Base-by-base conservation (phyloP, 495 filamentous ascomycete species). In the Aspergillus cavernicola region DNA sequence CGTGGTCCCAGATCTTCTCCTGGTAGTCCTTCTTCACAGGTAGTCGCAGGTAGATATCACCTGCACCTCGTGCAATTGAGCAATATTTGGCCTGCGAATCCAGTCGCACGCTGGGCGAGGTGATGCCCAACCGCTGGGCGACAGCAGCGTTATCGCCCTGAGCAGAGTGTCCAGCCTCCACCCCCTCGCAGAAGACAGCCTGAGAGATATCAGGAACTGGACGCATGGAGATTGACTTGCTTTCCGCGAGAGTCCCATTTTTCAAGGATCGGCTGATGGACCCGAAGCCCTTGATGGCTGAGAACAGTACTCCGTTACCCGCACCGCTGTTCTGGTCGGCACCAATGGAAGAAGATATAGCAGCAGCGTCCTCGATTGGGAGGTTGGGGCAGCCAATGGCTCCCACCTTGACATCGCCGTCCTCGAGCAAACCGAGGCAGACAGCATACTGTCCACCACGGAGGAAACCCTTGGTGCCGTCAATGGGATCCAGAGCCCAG, bases 1-100 rank as follows among this genome's bases (percentile, higher is more conserved):
- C 95, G 71, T 99, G 93, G 66, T 99, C 93, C 93, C 93, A 99
- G 58, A 99, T 97, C 80, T 99, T 99, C 79, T 99, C 93, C 72
- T 95, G 83, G 70, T 97, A 99, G 20, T 85, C 83, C 63, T 84
- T 85, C 60, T 80, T 85, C 11, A 86, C 84, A 15, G 95, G 93
- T 24, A 99, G 72, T 44, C 93, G 80, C 58, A 98, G 74, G 68
- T 97, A 97, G 57, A 99, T 83, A 62, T 99, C 95, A 37, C 91
- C 93, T 6, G 92, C 91, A 20, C 93, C 93, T 54, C 93, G 77
- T n/a, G 95, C 92, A 65, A 99, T 92, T 3, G 87, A 91, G 39
- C 85, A 92, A 66, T 99, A 99, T 69, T 99, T 99, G 49, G 93
- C 91, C 72, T 97, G 95, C 16, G 90, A 96, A 72, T 99, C 93